Base-by-base conservation (phyloP, 1,284 basidiomycete genomes). In the Heterobasidion irregulare region DNA sequence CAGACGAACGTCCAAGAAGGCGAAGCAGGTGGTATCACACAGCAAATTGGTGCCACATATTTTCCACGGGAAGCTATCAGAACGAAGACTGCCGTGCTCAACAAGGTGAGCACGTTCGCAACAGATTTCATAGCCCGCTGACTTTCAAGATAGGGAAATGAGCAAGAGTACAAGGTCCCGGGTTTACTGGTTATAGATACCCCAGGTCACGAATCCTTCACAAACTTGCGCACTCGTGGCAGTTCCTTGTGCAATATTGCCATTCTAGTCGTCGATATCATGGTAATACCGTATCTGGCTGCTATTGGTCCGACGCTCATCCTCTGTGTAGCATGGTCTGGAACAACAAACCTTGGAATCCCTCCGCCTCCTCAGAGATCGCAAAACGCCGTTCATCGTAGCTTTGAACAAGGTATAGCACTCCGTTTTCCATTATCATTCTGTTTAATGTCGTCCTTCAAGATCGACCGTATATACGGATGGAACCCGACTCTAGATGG, bases 11-110 rank as follows among this genome's bases (percentile, higher is more conserved):
- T 99, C 16, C 96, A 99, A 76, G 96, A 98, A 70, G 97, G 97
- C 57, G 97, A 99, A 81, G 97, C 97, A 1, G 97, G 97, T 68
- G 97, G 97, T 77, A 99, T 99, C 70, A 99, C 97, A 0, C 97
- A 99, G 73, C 97, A 99, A 70, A 99, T 99, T 63, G 97, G 97
- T 79, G 97, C 97, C n/a, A 99, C 97, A 0, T 99, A 97, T 78
- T 99, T 99, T 85, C 97, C 97, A 50, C 87, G 90, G 51, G 91
- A 95, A n/a, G 94, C 94, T 7, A 97, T 99, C 69, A 84, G 89
- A 72, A 82, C 83, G 55, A 99, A 99, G 79, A 98, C 96, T 1
- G 76, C 78, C 16, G 94, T 97, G 16, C 75, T 99, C 72, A 96
- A 98, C 73, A 89, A 83, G 72, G 89, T 85, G 59, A 53, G 70